A percentile compares a stretch with the other conserved stretches of the same genome.
Conservation (phyloP, 108 stramenopile species). For the Phaeodactylum tricornutum region DNA sequence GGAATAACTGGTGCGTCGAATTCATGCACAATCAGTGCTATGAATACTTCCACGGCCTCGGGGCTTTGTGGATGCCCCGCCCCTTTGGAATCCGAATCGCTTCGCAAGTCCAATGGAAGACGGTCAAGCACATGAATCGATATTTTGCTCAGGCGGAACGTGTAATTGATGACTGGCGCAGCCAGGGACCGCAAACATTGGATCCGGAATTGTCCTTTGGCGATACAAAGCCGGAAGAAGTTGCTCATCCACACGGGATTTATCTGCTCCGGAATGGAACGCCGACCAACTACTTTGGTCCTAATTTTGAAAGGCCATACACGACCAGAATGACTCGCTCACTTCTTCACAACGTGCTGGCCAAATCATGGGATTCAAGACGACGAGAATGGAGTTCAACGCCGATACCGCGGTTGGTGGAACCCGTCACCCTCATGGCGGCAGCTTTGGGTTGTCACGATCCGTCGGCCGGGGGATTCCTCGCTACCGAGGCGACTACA, state of each 20-base stretch:
- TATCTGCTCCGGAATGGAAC: constrained; percentile 71
- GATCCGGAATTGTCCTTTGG: constrained; percentile 61
- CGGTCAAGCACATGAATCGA: constrained; percentile 88
- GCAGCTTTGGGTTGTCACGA: constrained; percentile 63
- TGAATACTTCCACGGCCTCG: constrained; percentile 61
- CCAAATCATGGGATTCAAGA: constrained; percentile 77
- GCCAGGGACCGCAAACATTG: constrained; percentile 77
- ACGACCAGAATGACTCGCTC: constrained; percentile 80
- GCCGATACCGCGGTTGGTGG: constrained; percentile 54
- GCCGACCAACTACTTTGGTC: constrained; percentile 85
- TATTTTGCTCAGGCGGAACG: constrained; percentile 81
- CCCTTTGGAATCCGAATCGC: constrained; percentile 81
- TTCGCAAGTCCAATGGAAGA: constrained; percentile 77
- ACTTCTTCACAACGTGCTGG: constrained; percentile 60
- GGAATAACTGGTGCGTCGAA: constrained; percentile 87
- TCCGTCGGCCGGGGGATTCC: constrained; percentile 31
- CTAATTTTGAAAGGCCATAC: constrained; percentile 83
- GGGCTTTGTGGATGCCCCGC: constrained; percentile 69
- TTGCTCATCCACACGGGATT: constrained; percentile 72
- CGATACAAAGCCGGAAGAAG: constrained; percentile 68
- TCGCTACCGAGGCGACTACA: constrained; percentile 37
- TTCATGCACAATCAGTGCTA: constrained; percentile 87
- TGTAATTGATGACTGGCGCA: constrained; percentile 78
- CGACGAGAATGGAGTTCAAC: constrained; percentile 70
- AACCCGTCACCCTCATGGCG: constrained; percentile 42